Percentiles rank a stretch among this genome's conserved stretches.
Evolutionary conservation across 306 rosid genomes (phyloP).

Genomic region (Trifolium repens): DNA sequence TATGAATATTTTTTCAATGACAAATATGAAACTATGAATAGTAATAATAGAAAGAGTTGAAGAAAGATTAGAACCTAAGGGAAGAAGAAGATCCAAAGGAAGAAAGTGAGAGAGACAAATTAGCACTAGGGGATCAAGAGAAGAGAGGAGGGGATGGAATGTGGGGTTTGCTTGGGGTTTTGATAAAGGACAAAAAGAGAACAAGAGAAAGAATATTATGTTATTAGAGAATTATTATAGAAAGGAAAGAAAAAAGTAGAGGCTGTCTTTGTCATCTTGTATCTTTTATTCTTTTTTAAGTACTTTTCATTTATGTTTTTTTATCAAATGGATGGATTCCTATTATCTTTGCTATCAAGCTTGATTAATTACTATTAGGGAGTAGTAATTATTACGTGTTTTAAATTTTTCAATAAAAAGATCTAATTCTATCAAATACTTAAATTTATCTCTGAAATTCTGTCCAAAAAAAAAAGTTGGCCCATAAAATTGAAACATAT

Average conservation of each 20-base stretch:
- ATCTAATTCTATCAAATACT: no score
- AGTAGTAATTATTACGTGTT: no score
- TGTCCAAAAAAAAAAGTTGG: no score
- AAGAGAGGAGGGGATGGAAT: slow-evolving; percentile 38
- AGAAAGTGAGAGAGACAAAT: slow-evolving; percentile 37
- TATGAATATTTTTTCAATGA: no score
- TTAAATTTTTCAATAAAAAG: no score
- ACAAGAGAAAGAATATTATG: slow-evolving; percentile 36
- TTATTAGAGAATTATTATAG: background rate
- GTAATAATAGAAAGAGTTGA: background rate
- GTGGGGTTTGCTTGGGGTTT: slow-evolving; percentile 73
- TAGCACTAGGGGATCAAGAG: slow-evolving; percentile 8
- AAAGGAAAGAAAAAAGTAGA: slow-evolving; percentile 1
- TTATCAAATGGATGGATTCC: slow-evolving; percentile 51
- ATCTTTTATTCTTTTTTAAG: slow-evolving; percentile 35
- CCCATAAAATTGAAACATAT: no score
- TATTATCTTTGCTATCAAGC: slow-evolving; percentile 61
- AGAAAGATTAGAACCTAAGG: slow-evolving; percentile 48
- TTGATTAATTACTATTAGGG: background rate
- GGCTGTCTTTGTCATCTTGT: slow-evolving; percentile 36
- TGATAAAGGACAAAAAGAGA: slow-evolving; percentile 73
- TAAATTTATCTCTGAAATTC: no score
- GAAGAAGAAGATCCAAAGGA: slow-evolving; percentile 60
- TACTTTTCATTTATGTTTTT: slow-evolving; percentile 60
- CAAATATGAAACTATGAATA: no score